phyloP scores from a whole-genome alignment of 1,284 basidiomycete genomes.

The Dichomitus squalens region DNA sequence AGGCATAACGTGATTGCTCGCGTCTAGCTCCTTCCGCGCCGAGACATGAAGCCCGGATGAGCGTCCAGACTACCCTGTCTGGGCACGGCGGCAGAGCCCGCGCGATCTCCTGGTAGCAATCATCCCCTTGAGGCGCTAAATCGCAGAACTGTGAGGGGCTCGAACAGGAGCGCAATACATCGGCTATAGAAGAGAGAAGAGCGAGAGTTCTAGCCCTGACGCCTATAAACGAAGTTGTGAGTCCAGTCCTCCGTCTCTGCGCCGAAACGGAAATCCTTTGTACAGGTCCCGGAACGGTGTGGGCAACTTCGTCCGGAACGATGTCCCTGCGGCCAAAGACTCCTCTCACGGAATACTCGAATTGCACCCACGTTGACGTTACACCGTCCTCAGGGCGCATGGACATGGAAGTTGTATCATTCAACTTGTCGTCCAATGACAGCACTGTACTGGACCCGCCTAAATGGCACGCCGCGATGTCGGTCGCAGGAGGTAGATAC shows the following conservation, averaged over 20 bases:
- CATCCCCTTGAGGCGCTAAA: neutral
- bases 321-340: neutral
- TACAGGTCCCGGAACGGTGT: neutral
- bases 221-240: neutral
- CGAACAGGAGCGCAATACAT: neutral
- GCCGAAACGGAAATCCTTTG: neutral
- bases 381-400: neutral
- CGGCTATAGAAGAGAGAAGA: neutral
- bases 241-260: neutral
- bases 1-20: neutral
- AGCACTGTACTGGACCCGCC: neutral
- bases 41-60: neutral
- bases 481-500: neutral
- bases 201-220: neutral
- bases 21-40: neutral
- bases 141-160: neutral
- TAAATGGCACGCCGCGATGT: neutral
- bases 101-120: neutral
- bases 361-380: neutral
- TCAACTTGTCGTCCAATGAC: neutral
- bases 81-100: neutral
- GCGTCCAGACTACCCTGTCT: neutral
- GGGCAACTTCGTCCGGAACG: neutral
- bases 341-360: neutral
- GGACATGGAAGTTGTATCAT: neutral